Base-by-base conservation (phyloP, 2,329 filamentous ascomycete genomes). In the Furcasterigmium sp. region DNA sequence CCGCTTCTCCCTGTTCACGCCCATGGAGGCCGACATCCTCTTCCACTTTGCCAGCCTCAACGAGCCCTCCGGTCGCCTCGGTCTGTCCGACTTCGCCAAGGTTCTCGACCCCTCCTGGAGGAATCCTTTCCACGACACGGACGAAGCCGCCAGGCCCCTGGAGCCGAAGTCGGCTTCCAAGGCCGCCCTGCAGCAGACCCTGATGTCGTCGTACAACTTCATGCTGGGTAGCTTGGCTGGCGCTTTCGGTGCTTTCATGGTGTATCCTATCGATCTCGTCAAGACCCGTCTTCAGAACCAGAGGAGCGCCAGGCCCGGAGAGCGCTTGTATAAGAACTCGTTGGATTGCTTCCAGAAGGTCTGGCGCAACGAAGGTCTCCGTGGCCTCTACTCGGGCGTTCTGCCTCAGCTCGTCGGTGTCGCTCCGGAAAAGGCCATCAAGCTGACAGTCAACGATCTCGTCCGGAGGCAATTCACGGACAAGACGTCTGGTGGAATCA, bases 211-310 rank as follows among this genome's bases (percentile, higher is more conserved):
- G 2, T 94, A 96, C 65, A 91, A 95, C 73, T 98, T 98, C 61
- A 82, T 72, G 3, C 80, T 98, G 7, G 93, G 93, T 46, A 90
- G 87, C 61, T 54, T 95, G 53, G 93, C 93, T 8, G 93, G 93
- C 67, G 93, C 93, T 9, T 98, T 98, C 61, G 93, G 93, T 62
- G 93, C 93, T 11, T 97, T 98, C 64, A 96, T 98, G 89, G 93
- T 98, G 42, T 98, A 98, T 64, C 93, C 93, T 19, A 97, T 98
- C 60, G 93, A 98, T 70, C 72, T 98, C 48, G 93, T 98, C 64
- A 98, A 98, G 79, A 98, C 93, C 2, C 84, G 93, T 48, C 87
- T 98, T 83, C 93, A 98, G 68, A 98, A 98, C 71, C 93, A 98
- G 73, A 82, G 93, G 53, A 82, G 81, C 41, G 80, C 80, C 5